phyloP scores from a whole-genome alignment of 148 eudicot species.

The Limonium bicolor region DNA sequence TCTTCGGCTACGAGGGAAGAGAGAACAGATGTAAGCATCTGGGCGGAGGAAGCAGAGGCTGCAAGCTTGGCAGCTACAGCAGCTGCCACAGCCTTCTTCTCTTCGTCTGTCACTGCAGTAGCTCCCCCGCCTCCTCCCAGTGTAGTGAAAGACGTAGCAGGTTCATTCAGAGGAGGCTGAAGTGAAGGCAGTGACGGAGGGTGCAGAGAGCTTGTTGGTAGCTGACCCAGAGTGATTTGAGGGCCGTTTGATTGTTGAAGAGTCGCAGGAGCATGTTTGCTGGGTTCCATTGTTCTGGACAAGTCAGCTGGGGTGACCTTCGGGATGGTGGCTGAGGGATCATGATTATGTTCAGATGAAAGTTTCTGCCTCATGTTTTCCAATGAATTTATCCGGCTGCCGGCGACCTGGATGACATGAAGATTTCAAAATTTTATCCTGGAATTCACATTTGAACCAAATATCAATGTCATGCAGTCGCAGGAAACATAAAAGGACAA shows the following conservation, averaged over 20 bases:
- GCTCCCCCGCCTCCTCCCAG: too few relatives aligned
- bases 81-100: constrained; percentile 75
- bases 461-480: too few relatives aligned
- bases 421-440: too few relatives aligned
- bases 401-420: constrained; percentile 85
- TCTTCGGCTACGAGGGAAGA: constrained; percentile 93
- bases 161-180: constrained; percentile 14
- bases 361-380: constrained; percentile 29
- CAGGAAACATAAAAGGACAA: too few relatives aligned
- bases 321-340: constrained; percentile 11
- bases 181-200: constrained; percentile 8
- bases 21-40: constrained; percentile 77
- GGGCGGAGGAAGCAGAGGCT: constrained; percentile 84
- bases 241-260: constrained; percentile 6
- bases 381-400: constrained; percentile 31
- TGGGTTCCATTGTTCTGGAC: constrained; percentile 13
- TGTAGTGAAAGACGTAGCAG: constrained; percentile 31
- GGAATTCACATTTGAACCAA: too few relatives aligned
- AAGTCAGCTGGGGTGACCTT: constrained; percentile 12
- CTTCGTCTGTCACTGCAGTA: constrained; percentile 57
- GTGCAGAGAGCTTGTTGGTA: constrained; percentile 13
- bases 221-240: constrained; percentile 13
- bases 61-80: constrained; percentile 93
- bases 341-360: constrained; percentile 15
- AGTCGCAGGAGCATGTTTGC: constrained; percentile 4